Conservation (phyloP, 208 protist species). For the Porcisia hertigi region DNA sequence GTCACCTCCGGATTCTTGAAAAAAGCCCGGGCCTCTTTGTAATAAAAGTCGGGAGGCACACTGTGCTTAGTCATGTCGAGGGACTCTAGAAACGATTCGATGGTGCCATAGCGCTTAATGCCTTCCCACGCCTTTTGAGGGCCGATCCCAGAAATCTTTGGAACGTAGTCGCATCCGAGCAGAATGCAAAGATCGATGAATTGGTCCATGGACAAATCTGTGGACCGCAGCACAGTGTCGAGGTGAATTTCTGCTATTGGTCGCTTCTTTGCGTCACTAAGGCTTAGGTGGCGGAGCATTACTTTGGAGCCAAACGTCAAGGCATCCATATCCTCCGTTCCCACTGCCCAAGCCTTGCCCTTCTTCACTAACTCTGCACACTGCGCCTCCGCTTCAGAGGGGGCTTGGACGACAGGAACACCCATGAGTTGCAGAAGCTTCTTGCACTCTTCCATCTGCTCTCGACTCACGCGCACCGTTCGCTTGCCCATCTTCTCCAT, state of each 20-base stretch:
- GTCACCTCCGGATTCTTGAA: slow-evolving; percentile 94
- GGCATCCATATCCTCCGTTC: slow-evolving; percentile 99
- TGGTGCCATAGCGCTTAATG: slow-evolving; percentile 94
- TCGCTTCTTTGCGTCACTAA: slow-evolving; percentile 95
- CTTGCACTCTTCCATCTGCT: slow-evolving; percentile 99
- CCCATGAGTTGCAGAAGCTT: slow-evolving; percentile 98
- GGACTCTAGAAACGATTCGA: slow-evolving; percentile 95
- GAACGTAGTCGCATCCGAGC: slow-evolving; percentile 99
- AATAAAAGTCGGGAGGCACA: slow-evolving; percentile 90
- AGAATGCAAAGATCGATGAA: slow-evolving; percentile 99
- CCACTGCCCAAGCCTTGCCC: slow-evolving; percentile 97
- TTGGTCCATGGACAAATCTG: slow-evolving; percentile 91
- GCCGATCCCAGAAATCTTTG: slow-evolving; percentile 98
- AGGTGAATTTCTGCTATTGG: slow-evolving; percentile 96
- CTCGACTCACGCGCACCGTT: slow-evolving; percentile 91
- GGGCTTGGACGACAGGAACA: slow-evolving; percentile 97
- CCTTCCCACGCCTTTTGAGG: slow-evolving; percentile 94
- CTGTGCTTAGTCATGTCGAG: slow-evolving; percentile 88
- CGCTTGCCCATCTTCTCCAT: slow-evolving; percentile 96
- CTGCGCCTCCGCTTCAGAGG: slow-evolving; percentile 98
- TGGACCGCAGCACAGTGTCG: slow-evolving; percentile 71
- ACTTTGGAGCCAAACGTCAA: slow-evolving; percentile 97
- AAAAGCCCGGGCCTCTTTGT: slow-evolving; percentile 87
- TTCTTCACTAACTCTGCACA: slow-evolving; percentile 97
- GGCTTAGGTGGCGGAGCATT: slow-evolving; percentile 97